Evolutionary conservation across 352 stramenopile genomes (phyloP).

Genomic region (Globisporangium nunn): DNA sequence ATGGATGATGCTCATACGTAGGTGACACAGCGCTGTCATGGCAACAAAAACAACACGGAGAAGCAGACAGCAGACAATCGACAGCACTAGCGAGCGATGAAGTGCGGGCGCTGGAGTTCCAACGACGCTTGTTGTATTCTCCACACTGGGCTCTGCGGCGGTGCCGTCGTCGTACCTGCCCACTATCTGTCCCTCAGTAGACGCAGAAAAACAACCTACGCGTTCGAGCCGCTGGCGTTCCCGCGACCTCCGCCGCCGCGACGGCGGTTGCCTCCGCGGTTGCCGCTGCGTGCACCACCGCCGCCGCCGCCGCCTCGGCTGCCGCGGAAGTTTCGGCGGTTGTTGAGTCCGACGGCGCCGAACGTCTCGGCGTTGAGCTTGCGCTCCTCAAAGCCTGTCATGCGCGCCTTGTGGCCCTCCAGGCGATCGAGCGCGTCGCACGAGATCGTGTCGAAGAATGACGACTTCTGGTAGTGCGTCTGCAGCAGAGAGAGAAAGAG

Average conservation of each 20-base stretch:
- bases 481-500: constrained; percentile 6
- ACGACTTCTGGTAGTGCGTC: constrained; percentile 84
- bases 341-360: constrained; percentile 77
- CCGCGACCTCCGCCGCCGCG: constrained; percentile 20
- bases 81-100: too few species aligned
- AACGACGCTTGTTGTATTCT: background rate
- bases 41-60: too few species aligned
- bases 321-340: constrained; percentile 72
- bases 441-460: constrained; percentile 88
- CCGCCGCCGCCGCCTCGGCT: constrained; percentile 37
- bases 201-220: background rate
- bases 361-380: constrained; percentile 89
- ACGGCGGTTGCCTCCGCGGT: constrained; percentile 10
- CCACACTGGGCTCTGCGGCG: background rate
- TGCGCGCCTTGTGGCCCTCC: constrained; percentile 57
- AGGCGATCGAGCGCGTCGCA: constrained; percentile 82
- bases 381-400: constrained; percentile 70
- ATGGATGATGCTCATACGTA: too few species aligned
- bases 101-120: background rate
- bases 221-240: constrained; percentile 1
- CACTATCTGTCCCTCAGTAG: background rate
- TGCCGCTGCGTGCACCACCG: constrained; percentile 25
- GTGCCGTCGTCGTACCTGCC: background rate
- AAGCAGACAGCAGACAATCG: too few species aligned
- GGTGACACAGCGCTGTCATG: too few species aligned